Percentiles rank a stretch among this genome's conserved stretches.
Conservation (phyloP, 2,329 filamentous ascomycete genomes). For the Epichloe typhina region DNA sequence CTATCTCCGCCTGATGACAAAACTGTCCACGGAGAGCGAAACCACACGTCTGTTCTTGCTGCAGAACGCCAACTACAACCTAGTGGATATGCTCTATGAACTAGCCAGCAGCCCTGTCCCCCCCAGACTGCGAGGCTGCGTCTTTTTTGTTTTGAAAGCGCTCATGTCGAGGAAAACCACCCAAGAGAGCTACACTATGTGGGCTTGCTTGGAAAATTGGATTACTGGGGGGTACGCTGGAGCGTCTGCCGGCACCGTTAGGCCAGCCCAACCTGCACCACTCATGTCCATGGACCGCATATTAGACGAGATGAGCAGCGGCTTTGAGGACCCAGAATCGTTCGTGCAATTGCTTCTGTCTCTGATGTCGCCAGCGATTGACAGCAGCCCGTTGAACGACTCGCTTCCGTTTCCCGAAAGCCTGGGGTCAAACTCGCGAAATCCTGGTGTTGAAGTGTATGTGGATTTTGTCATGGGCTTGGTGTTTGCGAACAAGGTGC, state of each 20-base stretch:
- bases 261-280: slow-evolving; percentile 21
- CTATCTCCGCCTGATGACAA: slow-evolving; percentile 77
- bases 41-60: slow-evolving; percentile 63
- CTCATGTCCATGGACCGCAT: slow-evolving; percentile 46
- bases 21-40: slow-evolving; percentile 63
- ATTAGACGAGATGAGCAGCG: slow-evolving; percentile 59
- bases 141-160: slow-evolving; percentile 65
- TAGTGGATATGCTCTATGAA: slow-evolving; percentile 64
- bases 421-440: slow-evolving; percentile 61
- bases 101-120: slow-evolving; percentile 68
- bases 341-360: slow-evolving; percentile 67
- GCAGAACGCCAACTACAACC: slow-evolving; percentile 47
- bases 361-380: slow-evolving; percentile 53
- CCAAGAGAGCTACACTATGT: slow-evolving; percentile 58
- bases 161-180: slow-evolving; percentile 62
- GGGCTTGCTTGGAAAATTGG: slow-evolving; percentile 70
- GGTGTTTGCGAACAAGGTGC: slow-evolving; percentile 55
- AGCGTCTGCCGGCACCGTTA: slow-evolving; percentile 20
- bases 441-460: slow-evolving; percentile 79
- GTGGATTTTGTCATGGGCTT: slow-evolving; percentile 80
- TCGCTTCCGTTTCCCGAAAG: slow-evolving; percentile 75
- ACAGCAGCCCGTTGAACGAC: slow-evolving; percentile 53
- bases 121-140: slow-evolving; percentile 65
- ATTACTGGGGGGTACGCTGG: slow-evolving; percentile 46
- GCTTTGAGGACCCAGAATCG: slow-evolving; percentile 75